Evolutionary conservation across 140 eudicot species (phyloP).

Genomic region (Flaveria floridana): DNA sequence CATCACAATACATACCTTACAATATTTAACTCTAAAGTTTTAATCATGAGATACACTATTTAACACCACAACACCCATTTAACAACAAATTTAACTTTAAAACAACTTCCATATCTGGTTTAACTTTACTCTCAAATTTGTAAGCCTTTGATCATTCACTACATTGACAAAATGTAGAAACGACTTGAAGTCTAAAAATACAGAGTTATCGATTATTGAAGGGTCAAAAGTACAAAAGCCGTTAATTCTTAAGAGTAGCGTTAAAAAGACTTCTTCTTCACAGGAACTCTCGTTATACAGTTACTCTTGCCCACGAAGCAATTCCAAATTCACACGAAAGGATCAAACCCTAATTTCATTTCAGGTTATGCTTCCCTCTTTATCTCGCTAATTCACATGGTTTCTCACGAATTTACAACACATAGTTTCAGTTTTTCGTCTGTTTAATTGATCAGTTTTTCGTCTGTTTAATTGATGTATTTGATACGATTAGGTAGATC

Average conservation of each 20-base stretch:
- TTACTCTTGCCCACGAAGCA: constrained; percentile 26
- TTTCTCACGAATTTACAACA: background rate
- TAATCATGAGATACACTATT: no score
- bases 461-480: background rate
- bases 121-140: no score
- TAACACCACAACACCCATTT: no score
- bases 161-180: no score
- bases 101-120: no score
- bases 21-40: no score
- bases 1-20: no score
- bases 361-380: constrained; percentile 24
- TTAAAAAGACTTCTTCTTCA: constrained; percentile 19
- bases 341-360: constrained; percentile 28
- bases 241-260: background rate
- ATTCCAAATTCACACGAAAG: constrained; percentile 29
- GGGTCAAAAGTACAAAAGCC: background rate
- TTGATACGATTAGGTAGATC: constrained; percentile 24
- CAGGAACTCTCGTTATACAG: background rate
- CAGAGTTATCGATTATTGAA: background rate
- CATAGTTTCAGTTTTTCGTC: constrained; percentile 4
- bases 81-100: no score
- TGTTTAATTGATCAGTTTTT: background rate
- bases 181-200: background rate
- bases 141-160: no score
- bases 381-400: constrained; percentile 4